phyloP scores from a whole-genome alignment of 352 stramenopile species.

The Phytophthora brassicae region DNA sequence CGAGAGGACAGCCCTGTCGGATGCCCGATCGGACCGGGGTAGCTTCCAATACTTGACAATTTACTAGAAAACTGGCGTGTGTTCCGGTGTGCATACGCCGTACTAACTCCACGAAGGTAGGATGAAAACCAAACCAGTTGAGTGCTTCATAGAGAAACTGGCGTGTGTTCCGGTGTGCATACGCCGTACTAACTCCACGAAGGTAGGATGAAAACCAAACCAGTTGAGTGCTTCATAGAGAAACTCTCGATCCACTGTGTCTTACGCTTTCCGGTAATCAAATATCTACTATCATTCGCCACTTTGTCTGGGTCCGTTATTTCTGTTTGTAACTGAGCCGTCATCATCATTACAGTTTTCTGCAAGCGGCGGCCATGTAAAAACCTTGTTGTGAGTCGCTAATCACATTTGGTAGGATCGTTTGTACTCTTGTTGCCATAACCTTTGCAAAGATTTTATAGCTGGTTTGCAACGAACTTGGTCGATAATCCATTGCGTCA shows the following conservation, averaged over 20 bases:
- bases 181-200: background rate
- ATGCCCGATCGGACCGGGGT: background rate
- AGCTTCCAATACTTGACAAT: background rate
- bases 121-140: no score
- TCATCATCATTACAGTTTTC: conserved; percentile 14
- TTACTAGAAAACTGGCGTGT: background rate
- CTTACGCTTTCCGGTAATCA: conserved; percentile 10
- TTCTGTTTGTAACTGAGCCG: background rate
- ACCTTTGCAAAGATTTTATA: conserved; percentile 12
- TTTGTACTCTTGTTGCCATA: background rate
- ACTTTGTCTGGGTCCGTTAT: background rate
- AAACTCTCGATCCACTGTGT: conserved; percentile 6
- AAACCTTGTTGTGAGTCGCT: conserved; percentile 10
- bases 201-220: background rate
- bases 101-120: no score
- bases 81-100: no score
- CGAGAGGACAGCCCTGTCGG: conserved; percentile 5
- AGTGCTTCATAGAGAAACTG: background rate
- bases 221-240: background rate
- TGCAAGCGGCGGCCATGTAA: conserved; percentile 1
- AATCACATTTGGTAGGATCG: background rate
- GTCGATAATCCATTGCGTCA: conserved; percentile 10
- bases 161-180: background rate
- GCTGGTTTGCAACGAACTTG: conserved; percentile 10
- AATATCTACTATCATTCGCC: background rate